Evolutionary conservation across 805 yeast genomes (phyloP), one percentile per base, ranked within the genome.

Genomic region (Lipomyces spencermartinsiae): DNA sequence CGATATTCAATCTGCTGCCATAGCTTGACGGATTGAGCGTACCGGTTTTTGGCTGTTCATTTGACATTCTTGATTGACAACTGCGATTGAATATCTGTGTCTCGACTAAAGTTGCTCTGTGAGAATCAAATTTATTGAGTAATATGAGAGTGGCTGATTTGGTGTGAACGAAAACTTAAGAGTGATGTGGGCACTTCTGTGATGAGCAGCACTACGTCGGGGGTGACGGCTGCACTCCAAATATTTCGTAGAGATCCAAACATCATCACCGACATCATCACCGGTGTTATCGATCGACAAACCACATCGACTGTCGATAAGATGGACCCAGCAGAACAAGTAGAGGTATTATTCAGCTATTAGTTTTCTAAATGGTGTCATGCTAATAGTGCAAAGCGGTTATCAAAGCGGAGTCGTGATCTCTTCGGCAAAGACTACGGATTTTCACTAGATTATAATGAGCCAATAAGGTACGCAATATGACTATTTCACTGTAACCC

Each of bases 391-490:
- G 34, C 46, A n/a, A 14, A 69, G 72, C 55, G 64, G 25, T 25
- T 66, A 22, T 58, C 43, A 10, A 71, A 71, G 58, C 72, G 73
- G n/a, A 62, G 70, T 22, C 72, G 72, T 6, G 69, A 68, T 25
- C 66, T 70, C 54, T 71, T 69, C 62, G 73, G 71, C 12, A 62
- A 54, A 19, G 71, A 60, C 33, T 71, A 71, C 37, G 73, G 73
- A 10, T 66, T 67, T 39, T 56, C 73, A 8, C 59, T 71, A 12
- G 71, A 67, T 16, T 71, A 61, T 51, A 69, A 69, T 34, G 72
- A 69, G 34, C 66, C 71, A 5, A 64, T 68, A 25, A 68, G 71
- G 72, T 66, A 31, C 16, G 58, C 7, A 19, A n/a, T 33, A 5
- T 16, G n/a, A 16, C 12, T 14, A 14, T 53, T 12, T 25, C 56